A percentile compares a stretch with the other conserved stretches of the same genome.
phyloP scores from a whole-genome alignment of 2,329 filamentous ascomycete species.

The Ophiocordyceps unilateralis region DNA sequence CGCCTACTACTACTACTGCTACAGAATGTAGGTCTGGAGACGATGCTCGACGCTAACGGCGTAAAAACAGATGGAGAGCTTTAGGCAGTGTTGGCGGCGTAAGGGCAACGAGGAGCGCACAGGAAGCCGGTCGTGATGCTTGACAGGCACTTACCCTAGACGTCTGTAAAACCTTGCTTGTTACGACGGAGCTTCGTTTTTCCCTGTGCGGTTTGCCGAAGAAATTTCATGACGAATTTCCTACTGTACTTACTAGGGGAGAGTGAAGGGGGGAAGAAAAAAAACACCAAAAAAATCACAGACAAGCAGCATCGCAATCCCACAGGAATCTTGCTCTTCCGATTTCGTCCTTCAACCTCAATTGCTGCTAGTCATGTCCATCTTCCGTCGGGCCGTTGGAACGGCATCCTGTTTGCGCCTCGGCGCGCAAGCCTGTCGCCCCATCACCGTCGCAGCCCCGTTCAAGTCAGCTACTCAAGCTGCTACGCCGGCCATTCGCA shows the following conservation, averaged over 20 bases:
- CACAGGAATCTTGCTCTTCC: too few species aligned
- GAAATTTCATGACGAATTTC: too few species aligned
- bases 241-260: too few species aligned
- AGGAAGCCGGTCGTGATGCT: slow-evolving; percentile 34
- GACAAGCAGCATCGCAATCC: too few species aligned
- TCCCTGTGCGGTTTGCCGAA: too few species aligned
- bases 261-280: too few species aligned
- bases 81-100: slow-evolving; percentile 79
- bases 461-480: not conserved
- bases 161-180: not conserved
- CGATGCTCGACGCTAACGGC: not conserved
- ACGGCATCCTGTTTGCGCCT: not conserved
- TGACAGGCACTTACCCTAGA: not conserved
- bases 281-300: too few species aligned
- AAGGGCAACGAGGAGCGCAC: slow-evolving; percentile 79
- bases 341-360: too few species aligned
- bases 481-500: not conserved
- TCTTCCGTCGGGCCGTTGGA: slow-evolving; percentile 8
- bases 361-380: slow-evolving; percentile 9
- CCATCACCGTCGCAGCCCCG: not conserved
- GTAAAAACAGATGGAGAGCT: slow-evolving; percentile 59
- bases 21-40: too few species aligned
- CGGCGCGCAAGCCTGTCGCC: not conserved
- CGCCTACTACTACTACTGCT: too few species aligned
- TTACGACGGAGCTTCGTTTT: not conserved